Evolutionary conservation across 768 basidiomycete species (phyloP), one percentile per base, ranked within the genome.

Genomic region (Mycena olivaceomarginata): DNA sequence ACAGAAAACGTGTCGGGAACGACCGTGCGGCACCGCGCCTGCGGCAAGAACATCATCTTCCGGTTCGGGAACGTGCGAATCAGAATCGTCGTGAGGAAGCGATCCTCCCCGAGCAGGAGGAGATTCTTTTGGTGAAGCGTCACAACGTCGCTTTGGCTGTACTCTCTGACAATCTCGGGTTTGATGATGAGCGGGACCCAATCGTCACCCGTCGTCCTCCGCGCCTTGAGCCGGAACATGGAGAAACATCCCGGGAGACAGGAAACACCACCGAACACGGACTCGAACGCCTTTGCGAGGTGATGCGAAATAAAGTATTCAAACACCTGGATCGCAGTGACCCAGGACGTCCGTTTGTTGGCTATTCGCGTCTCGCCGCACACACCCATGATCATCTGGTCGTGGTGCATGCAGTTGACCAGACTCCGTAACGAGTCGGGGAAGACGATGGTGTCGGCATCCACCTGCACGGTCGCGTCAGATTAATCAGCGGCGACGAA

Each of bases 221-320:
- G 92, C 10, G 97, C 98, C 85, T 99, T 99, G 83, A 99, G 90
- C 68, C 98, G 91, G 87, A 99, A 99, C 98, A 99, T 99, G 68
- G 97, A 98, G 88, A 99, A 99, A 86, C 98, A 99, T n/a, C 98
- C 98, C 0, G 98, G 98, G 40, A 99, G 89, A 89, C 98, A 99
- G 15, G 98, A 97, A 74, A 99, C 98, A 92, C 98, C 98, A 83
- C 98, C 98, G 82, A 99, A 99, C 37, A 98, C 97, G 25, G 98
- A 97, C 85, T 99, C 98, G 86, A 99, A 99, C 9, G 97, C 98
- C 85, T 99, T 99, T 77, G 98, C 96, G 69, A 97, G 92, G 85
- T 99, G 98, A 86, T 99, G 98, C 48, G 98, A 99, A 83, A 99
- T 99, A 86, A 99, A 99, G 86, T 99, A 99, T 84, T 98, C 97